phyloP scores from a whole-genome alignment of 78 protist species.

The Polysphondylium violaceum region DNA sequence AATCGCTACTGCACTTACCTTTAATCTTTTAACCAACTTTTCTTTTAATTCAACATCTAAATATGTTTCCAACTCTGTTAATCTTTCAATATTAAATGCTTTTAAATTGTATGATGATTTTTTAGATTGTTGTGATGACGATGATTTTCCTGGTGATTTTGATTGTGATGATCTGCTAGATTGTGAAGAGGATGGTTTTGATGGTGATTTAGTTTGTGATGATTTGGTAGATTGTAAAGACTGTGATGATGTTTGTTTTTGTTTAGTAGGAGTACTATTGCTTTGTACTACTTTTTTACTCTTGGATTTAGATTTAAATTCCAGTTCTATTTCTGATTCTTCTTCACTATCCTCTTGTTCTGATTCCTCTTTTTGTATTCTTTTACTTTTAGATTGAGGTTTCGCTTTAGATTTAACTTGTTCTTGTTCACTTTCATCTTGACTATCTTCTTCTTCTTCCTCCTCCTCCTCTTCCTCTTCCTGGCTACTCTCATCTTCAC shows the following conservation, averaged over 20 bases:
- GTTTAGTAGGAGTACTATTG: neutral
- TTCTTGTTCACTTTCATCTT: slow-evolving; percentile 9
- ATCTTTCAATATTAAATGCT: slow-evolving; percentile 19
- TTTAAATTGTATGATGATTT: neutral
- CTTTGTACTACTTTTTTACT: neutral
- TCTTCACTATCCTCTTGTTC: no score
- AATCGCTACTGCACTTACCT: neutral
- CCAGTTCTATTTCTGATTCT: neutral
- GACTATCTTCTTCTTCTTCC: neutral
- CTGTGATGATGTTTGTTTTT: neutral
- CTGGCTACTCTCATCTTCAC: neutral
- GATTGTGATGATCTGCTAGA: neutral
- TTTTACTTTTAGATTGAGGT: neutral
- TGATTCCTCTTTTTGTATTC: slow-evolving; percentile 7
- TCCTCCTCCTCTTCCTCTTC: slow-evolving; percentile 4
- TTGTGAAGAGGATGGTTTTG: neutral
- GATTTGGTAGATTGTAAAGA: neutral
- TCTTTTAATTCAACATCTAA: neutral
- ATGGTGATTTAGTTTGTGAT: neutral
- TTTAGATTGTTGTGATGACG: neutral
- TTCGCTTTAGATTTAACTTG: neutral
- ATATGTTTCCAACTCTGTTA: neutral
- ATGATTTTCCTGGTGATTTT: neutral
- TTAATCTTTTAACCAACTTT: slow-evolving; percentile 69
- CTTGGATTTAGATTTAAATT: neutral